phyloP scores from a whole-genome alignment of 2,329 filamentous ascomycete species.

The Ascochyta viciae-villosae region DNA sequence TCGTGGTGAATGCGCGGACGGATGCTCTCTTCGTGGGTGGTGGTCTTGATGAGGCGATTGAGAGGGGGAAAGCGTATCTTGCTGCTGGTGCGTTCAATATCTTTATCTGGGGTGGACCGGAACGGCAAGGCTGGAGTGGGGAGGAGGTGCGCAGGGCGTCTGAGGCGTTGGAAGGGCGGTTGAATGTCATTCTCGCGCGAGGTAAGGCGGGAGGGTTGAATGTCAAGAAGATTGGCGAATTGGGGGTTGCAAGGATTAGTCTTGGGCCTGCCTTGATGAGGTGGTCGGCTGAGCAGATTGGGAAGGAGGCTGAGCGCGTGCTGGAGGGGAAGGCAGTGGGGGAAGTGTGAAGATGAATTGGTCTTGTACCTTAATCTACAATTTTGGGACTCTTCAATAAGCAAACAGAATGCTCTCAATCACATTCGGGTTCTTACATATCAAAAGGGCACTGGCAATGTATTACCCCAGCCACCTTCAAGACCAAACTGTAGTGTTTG shows the following conservation, averaged over 20 bases:
- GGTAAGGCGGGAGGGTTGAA: constrained; percentile 27
- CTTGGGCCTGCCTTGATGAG: constrained; percentile 41
- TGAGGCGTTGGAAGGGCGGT: constrained; percentile 31
- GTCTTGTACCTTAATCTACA: no score
- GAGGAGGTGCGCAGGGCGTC: constrained; percentile 32
- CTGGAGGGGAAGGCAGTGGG: constrained; percentile 18
- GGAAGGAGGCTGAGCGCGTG: constrained; percentile 28
- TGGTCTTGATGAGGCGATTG: constrained; percentile 58
- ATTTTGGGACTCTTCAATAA: neutral
- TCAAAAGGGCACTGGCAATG: neutral
- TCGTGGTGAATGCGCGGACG: constrained; percentile 61
- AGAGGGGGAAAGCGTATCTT: constrained; percentile 64
- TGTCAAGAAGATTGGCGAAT: constrained; percentile 34
- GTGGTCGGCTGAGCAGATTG: constrained; percentile 19
- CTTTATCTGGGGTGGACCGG: constrained; percentile 65
- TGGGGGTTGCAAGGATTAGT: constrained; percentile 44
- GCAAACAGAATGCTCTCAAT: neutral
- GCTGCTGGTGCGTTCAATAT: constrained; percentile 65
- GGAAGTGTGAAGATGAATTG: neutral
- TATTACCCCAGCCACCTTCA: neutral
- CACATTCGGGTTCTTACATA: neutral
- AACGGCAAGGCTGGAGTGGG: constrained; percentile 42
- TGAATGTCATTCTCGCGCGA: constrained; percentile 39
- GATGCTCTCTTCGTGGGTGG: constrained; percentile 59
- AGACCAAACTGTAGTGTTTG: neutral